Percentiles rank a stretch among this genome's conserved stretches.
Evolutionary conservation across 768 basidiomycete genomes (phyloP).

Genomic region (Suillus ampliporus): DNA sequence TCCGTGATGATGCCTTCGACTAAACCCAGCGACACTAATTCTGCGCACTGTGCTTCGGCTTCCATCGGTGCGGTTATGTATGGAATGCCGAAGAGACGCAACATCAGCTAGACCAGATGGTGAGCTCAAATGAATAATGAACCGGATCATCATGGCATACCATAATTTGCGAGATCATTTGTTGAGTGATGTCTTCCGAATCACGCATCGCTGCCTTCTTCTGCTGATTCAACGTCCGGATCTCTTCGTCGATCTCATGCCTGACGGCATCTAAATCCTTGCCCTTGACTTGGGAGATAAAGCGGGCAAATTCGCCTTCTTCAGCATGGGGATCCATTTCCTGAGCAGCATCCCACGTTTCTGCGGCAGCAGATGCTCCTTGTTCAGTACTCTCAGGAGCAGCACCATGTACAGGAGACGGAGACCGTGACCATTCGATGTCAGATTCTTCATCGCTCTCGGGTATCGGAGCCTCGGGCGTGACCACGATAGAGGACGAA

Average conservation of each 20-base stretch:
- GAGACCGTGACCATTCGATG: slow-evolving; percentile 46
- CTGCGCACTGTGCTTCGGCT: slow-evolving; percentile 98
- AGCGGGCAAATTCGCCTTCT: slow-evolving; percentile 89
- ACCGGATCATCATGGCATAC: slow-evolving; percentile 39
- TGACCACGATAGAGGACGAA: slow-evolving; percentile 17
- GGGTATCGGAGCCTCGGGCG: slow-evolving; percentile 4
- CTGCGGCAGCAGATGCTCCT: slow-evolving; percentile 30
- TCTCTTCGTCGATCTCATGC: slow-evolving; percentile 92
- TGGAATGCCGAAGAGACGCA: slow-evolving; percentile 94
- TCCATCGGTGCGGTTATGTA: slow-evolving; percentile 99
- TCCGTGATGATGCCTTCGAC: slow-evolving; percentile 99
- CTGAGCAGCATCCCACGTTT: slow-evolving; percentile 82
- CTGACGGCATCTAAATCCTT: slow-evolving; percentile 81
- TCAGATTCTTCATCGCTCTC: slow-evolving; percentile 32
- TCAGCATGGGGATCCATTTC: slow-evolving; percentile 84
- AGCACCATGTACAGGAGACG: slow-evolving; percentile 34
- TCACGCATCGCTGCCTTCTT: slow-evolving; percentile 90
- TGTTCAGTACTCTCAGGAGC: slow-evolving; percentile 7
- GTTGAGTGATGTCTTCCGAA: slow-evolving; percentile 93
- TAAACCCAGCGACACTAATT: slow-evolving; percentile 80
- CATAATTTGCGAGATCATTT: slow-evolving; percentile 91
- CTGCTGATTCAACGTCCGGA: slow-evolving; percentile 78
- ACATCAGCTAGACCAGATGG: slow-evolving; percentile 65
- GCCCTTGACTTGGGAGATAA: slow-evolving; percentile 90
- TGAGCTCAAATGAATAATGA: slow-evolving; percentile 5